Base-by-base conservation (phyloP, 2,329 filamentous ascomycete species). In the Helotiales sp. region DNA sequence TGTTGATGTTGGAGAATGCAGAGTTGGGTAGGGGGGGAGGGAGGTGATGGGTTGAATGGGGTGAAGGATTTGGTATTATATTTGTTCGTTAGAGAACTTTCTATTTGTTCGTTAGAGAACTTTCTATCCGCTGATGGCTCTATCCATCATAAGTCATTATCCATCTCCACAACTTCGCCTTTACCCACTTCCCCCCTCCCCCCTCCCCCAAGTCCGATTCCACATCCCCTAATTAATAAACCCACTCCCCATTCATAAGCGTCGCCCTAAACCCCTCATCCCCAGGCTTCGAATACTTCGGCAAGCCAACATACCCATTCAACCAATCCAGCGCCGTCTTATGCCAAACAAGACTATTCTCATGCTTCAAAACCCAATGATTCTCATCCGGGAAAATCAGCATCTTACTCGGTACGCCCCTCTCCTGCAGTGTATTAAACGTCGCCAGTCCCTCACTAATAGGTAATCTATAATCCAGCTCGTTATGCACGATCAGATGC, bases 261-360 rank as follows among this genome's bases (percentile, higher is more conserved):
- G 62, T 70, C 6, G 59, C 65, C 37, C 47, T 32, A 34, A 67
- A 69, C 6, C 24, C 63, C 20, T 43, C 67, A 65, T 71, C 66
- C 24, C 32, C 68, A 7, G 62, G 34, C 50, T 64, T 26, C 7
- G 24, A 40, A 54, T 69, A 70, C 24, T 37, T 61, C 8, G 65
- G 67, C 55, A 73, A 62, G 0, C 68, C 68, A 0, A 70, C 72
- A 67, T 69, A 66, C 4, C 65, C 65, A 65, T 89, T 89, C 72
- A 89, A 86, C 87, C 91, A 97, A 67, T 88, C 88, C 45, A 97
- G 76, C 22, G 97, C 93, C 64, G 93, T 91, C 66, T 86, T 86
- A 75, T 97, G 93, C 60, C 95, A 97, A 24, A 96, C 85, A 22
- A 97, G 81, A 10, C 88, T 90, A 78, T 97, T 97, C 80, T 97